Base-by-base conservation (phyloP, 108 stramenopile genomes). In the Skeletonema menzelii region DNA sequence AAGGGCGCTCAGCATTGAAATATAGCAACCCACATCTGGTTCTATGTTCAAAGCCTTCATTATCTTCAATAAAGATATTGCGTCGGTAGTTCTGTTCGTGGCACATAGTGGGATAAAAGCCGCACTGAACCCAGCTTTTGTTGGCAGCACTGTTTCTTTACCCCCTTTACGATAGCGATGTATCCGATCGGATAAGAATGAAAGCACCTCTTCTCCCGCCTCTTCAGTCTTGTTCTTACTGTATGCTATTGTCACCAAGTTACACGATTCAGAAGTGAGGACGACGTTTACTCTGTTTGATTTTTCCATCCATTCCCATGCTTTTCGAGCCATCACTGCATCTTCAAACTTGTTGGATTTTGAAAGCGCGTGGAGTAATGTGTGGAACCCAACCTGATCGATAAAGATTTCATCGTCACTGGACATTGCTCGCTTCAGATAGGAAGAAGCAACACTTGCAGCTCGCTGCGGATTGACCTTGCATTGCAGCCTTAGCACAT, bases 301-400 rank as follows among this genome's bases (percentile, higher is more conserved):
- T 15, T 44, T 30, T 70, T 80, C 79, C n/a, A 80, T 67, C 49
- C 79, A 67, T 47, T 80, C 79, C 72, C 68, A 80, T 30, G 65
- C 59, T 55, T 69, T 67, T 5, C 38, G 67, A 55, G 68, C 72
- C 22, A 58, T 34, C 53, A n/a, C 30, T n/a, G 79, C 79, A 65
- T 80, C 40, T 24, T 80, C 68, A 17, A 73, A 27, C 38, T 72
- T 64, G 47, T 38, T 40, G 0, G 72, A 70, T 55, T 46, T 60
- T 19, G 79, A 73, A 2, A 73, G 61, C 8, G 79, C 72, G 5
- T 73, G 19, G 12, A 80, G 31, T 27, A 80, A 38, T 19, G 72
- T 60, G 13, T 59, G 63, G 19, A 80, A 73, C 12, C 79, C 79
- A 30, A 64, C 40, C 34, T 35, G 49, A 35, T 80, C 79, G 14